Evolutionary conservation across 495 filamentous ascomycete genomes (phyloP).

Genomic region (Geoglossum glabrum): DNA sequence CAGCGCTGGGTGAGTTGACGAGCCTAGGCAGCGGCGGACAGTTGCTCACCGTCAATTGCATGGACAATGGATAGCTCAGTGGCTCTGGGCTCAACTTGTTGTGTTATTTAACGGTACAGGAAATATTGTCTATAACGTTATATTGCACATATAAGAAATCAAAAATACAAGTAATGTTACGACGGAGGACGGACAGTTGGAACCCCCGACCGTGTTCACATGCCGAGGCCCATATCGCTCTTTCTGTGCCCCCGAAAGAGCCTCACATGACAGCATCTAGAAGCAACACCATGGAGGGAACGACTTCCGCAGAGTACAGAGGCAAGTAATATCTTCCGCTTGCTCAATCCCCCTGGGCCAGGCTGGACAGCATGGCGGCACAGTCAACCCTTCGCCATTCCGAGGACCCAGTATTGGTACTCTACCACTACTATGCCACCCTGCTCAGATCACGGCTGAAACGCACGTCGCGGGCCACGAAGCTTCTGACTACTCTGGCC

Average conservation of each 20-base stretch:
- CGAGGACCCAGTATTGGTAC: constrained; percentile 45
- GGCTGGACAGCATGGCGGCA: constrained; percentile 41
- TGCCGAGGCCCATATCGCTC: neutral
- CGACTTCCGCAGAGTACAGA: no score
- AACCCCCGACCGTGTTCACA: neutral
- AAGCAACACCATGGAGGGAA: neutral
- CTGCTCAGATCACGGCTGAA: constrained; percentile 38
- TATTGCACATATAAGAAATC: no score
- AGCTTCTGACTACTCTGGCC: constrained; percentile 51
- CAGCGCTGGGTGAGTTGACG: constrained; percentile 31
- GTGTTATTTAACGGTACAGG: no score
- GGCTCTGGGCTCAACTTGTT: no score
- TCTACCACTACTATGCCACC: constrained; percentile 45
- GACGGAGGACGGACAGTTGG: no score
- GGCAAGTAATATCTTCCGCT: no score
- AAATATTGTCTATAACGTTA: no score
- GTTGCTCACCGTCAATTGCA: neutral
- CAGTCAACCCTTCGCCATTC: constrained; percentile 64
- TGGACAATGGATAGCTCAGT: neutral
- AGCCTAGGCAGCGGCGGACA: neutral
- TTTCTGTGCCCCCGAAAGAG: no score
- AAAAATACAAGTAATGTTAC: no score
- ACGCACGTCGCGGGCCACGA: constrained; percentile 43
- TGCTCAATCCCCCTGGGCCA: neutral
- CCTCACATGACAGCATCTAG: neutral